Base-by-base conservation (phyloP, 1,139 yeast genomes). In the Lodderomyces margitis region DNA sequence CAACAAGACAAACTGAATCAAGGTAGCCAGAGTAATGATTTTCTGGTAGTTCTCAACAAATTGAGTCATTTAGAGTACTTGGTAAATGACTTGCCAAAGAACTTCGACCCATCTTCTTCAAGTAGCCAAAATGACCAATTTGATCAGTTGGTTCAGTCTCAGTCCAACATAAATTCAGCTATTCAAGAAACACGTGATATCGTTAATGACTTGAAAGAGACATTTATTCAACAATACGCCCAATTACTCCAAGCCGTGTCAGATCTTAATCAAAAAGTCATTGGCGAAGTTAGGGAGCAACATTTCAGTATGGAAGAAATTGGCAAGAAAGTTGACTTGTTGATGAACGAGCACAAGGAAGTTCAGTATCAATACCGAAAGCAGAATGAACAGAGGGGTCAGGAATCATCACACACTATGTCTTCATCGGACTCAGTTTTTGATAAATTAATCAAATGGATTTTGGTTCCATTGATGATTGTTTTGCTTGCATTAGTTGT, bases 281-380 rank as follows among this genome's bases (percentile, higher is more conserved):
- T 72, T 41, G 72, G 72, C 2, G 77, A 71, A 50, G 74, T 73
- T 3, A 61, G 73, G 49, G 74, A 68, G 46, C 75, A 73, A 34
- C 75, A 69, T 42, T 56, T 48, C 39, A 61, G 64, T 16, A 61
- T 66, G 39, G 68, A 62, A 15, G 69, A 63, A 40, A 44, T 71
- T 15, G 52, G 61, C 15, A 61, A 58, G 37, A 71, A 72, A 46
- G 75, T 73, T 3, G 75, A 70, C 45, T 54, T 70, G 38, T 57
- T 73, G 27, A 69, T 71, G 75, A 55, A 57, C 10, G 60, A 68
- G 45, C 76, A 71, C 50, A 66, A 66, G 50, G 76, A 71, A 44
- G 56, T 70, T 15, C 53, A 64, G 5, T 50, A 61, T 40, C 66
- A 68, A 48, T 65, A 62, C 46, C 53, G 56, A 40, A 47, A 53